Evolutionary conservation across 129 eudicot genomes (phyloP).

Genomic region (Ambrosia artemisiifolia): DNA sequence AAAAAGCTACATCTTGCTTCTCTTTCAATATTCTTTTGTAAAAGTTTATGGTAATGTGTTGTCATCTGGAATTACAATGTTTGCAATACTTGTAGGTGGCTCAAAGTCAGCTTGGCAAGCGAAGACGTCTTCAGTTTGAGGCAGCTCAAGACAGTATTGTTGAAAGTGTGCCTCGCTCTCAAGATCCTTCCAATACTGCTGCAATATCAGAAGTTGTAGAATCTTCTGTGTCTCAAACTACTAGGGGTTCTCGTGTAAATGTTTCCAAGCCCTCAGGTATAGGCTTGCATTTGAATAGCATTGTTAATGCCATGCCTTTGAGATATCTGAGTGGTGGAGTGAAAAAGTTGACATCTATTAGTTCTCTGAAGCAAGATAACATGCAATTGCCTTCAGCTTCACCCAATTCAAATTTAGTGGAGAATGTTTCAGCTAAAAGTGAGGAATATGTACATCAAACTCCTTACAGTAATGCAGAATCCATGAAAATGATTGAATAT

Average conservation of each 20-base stretch:
- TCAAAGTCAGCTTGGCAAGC: slow-evolving; percentile 41
- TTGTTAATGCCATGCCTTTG: slow-evolving; percentile 43
- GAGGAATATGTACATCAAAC: slow-evolving; percentile 31
- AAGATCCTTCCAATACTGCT: slow-evolving; percentile 18
- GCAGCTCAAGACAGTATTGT: slow-evolving; percentile 24
- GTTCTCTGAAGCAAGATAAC: slow-evolving; percentile 31
- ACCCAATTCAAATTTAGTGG: slow-evolving; percentile 28
- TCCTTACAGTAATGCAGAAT: slow-evolving; percentile 23
- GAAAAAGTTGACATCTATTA: slow-evolving; percentile 26
- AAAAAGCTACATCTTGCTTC: background rate
- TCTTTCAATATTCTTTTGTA: background rate
- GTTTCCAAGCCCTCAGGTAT: slow-evolving; percentile 74
- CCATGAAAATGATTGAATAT: slow-evolving; percentile 27
- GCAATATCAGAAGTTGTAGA: slow-evolving; percentile 27
- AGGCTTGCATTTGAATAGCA: slow-evolving; percentile 83
- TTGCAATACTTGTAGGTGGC: slow-evolving; percentile 41
- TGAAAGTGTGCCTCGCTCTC: slow-evolving; percentile 14
- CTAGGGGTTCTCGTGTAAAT: slow-evolving; percentile 14
- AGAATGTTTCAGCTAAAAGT: slow-evolving; percentile 32
- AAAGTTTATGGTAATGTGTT: background rate
- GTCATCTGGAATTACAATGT: slow-evolving; percentile 13
- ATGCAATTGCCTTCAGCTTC: slow-evolving; percentile 30
- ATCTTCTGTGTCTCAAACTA: slow-evolving; percentile 34
- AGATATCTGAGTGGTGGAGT: slow-evolving; percentile 24
- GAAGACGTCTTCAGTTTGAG: slow-evolving; percentile 58